Conservation (phyloP, 768 basidiomycete species). For the Calvatia gigantea region DNA sequence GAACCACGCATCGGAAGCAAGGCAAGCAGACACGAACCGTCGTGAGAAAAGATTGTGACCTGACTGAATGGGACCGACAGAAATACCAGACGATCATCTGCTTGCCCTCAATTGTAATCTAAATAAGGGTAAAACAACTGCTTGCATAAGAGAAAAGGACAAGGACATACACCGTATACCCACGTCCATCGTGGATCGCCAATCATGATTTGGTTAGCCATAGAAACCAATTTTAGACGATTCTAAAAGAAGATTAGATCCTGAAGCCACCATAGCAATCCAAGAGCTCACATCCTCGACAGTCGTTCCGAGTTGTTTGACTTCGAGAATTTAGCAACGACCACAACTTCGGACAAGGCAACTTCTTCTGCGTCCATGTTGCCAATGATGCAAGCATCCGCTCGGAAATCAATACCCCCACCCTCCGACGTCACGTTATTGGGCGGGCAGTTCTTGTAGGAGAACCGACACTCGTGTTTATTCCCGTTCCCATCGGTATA, state of each 20-base stretch:
- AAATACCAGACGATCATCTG: slow-evolving; percentile 9
- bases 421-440: slow-evolving; percentile 7
- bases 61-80: slow-evolving; percentile 8
- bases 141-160: neutral
- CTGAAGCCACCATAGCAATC: neutral
- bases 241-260: neutral
- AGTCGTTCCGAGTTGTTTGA: no score
- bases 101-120: slow-evolving; percentile 11
- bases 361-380: neutral
- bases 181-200: neutral
- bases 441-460: neutral
- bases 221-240: neutral
- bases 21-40: neutral
- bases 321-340: slow-evolving; percentile 17
- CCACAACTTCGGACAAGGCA: slow-evolving; percentile 4
- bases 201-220: neutral
- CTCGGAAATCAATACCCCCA: slow-evolving; percentile 10
- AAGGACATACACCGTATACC: neutral
- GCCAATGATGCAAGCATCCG: slow-evolving; percentile 16
- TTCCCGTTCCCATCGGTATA: no score
- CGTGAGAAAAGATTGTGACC: slow-evolving; percentile 3
- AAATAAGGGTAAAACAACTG: neutral
- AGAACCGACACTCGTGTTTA: neutral
- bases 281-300: neutral
- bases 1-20: neutral